Conservation (phyloP, 345 rosid species). For the Boechera retrofracta region DNA sequence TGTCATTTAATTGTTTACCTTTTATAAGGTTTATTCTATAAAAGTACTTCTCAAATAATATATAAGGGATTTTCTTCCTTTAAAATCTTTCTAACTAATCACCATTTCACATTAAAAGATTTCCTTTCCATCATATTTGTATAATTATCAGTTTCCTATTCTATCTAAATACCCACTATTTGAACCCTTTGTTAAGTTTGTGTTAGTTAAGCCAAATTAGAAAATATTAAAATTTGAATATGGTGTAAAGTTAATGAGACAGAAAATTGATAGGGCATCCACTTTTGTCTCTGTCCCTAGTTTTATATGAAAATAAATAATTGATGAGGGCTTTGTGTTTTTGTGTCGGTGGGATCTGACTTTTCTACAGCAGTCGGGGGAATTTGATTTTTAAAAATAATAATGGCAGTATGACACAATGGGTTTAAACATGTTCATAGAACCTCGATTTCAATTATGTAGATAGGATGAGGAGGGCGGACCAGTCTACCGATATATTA, state of each 20-base stretch:
- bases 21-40: no score
- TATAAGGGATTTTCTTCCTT: not conserved
- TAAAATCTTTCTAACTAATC: not conserved
- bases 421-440: not conserved
- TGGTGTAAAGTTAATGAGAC: slow-evolving; percentile 25
- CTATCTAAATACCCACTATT: not conserved
- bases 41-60: no score
- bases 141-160: not conserved
- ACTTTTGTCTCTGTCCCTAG: slow-evolving; percentile 21
- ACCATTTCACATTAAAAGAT: not conserved
- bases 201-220: not conserved
- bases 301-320: slow-evolving; percentile 11
- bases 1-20: no score
- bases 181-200: not conserved
- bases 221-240: not conserved
- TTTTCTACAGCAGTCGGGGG: slow-evolving; percentile 1
- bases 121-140: not conserved
- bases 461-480: not conserved
- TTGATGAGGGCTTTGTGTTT: slow-evolving; percentile 1
- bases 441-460: not conserved
- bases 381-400: not conserved
- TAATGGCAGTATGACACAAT: slow-evolving; percentile 5
- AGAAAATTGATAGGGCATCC: slow-evolving; percentile 23
- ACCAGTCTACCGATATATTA: not conserved
- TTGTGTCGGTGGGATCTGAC: slow-evolving; percentile 39